Evolutionary conservation across 2,329 filamentous ascomycete species (phyloP).

Genomic region (Phyllosticta citrichinensis): DNA sequence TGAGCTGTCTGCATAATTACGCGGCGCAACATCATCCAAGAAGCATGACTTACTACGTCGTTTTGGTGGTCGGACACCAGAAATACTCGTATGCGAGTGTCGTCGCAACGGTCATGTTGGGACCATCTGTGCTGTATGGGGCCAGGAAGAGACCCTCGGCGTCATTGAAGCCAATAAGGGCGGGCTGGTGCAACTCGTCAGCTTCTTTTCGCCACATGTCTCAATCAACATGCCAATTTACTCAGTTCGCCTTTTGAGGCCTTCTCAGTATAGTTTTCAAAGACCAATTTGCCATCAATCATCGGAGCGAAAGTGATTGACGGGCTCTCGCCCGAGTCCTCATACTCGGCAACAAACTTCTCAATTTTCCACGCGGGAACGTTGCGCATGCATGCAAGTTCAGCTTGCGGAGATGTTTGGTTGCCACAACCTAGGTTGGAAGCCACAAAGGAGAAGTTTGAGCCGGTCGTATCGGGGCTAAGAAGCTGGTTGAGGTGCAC

Average conservation of each 20-base stretch:
- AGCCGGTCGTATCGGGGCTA: constrained; percentile 17
- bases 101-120: constrained; percentile 13
- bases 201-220: neutral
- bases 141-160: constrained; percentile 27
- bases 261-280: constrained; percentile 26
- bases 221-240: neutral
- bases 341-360: constrained; percentile 22
- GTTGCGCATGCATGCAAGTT: constrained; percentile 29
- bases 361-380: constrained; percentile 21
- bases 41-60: constrained; percentile 13
- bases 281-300: constrained; percentile 23
- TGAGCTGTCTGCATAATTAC: no score
- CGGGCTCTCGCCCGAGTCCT: constrained; percentile 19
- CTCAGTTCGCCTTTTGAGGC: constrained; percentile 17
- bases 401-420: constrained; percentile 13
- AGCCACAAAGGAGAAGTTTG: constrained; percentile 32
- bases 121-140: constrained; percentile 23
- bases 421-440: constrained; percentile 24
- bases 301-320: constrained; percentile 20
- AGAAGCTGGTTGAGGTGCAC: constrained; percentile 23
- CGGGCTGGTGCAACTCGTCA: constrained; percentile 15
- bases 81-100: constrained; percentile 18
- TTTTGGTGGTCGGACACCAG: constrained; percentile 22
- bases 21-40: neutral
- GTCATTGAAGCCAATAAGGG: constrained; percentile 26